Percentiles rank a stretch among this genome's conserved stretches.
Conservation (phyloP, 106 monocot species). For the Acorus gramineus region DNA sequence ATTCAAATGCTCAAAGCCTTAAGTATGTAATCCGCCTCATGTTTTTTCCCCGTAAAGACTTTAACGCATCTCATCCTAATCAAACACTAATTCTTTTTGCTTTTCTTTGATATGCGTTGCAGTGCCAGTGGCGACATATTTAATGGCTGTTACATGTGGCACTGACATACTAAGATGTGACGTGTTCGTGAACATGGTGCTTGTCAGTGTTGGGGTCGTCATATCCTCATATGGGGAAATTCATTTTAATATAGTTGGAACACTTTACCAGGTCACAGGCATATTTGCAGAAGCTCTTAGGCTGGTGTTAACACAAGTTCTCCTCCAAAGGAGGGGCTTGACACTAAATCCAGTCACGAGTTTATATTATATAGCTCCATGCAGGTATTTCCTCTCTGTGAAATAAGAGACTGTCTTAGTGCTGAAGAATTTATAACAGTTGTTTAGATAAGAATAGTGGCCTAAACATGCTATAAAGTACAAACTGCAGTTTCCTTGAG, state of each 20-base stretch:
- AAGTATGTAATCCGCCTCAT: slow-evolving; percentile 33
- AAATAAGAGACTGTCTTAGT: no score
- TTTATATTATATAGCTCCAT: slow-evolving; percentile 96
- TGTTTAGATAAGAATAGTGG: no score
- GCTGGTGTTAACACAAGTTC: slow-evolving; percentile 90
- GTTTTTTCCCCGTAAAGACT: no score
- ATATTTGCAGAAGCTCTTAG: slow-evolving; percentile 96
- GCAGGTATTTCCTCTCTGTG: slow-evolving; percentile 50
- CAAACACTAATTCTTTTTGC: no score
- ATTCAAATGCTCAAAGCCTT: slow-evolving; percentile 97
- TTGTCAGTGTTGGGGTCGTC: slow-evolving; percentile 93
- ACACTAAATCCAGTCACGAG: slow-evolving; percentile 89
- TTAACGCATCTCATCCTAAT: no score
- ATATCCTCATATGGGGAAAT: slow-evolving; percentile 95
- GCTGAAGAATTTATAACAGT: no score
- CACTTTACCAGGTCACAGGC: slow-evolving; percentile 80
- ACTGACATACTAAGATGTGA: slow-evolving; percentile 87
- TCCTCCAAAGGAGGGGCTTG: slow-evolving; percentile 93
- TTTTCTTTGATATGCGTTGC: slow-evolving; percentile 3
- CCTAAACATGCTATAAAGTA: no score
- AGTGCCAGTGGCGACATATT: slow-evolving; percentile 97
- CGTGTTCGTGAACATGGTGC: slow-evolving; percentile 82
- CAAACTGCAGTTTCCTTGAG: no score
- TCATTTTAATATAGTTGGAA: slow-evolving; percentile 82
- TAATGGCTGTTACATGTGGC: slow-evolving; percentile 86